Evolutionary conservation across 1,139 yeast species (phyloP).

Genomic region (Magnusiomyces paraingens): DNA sequence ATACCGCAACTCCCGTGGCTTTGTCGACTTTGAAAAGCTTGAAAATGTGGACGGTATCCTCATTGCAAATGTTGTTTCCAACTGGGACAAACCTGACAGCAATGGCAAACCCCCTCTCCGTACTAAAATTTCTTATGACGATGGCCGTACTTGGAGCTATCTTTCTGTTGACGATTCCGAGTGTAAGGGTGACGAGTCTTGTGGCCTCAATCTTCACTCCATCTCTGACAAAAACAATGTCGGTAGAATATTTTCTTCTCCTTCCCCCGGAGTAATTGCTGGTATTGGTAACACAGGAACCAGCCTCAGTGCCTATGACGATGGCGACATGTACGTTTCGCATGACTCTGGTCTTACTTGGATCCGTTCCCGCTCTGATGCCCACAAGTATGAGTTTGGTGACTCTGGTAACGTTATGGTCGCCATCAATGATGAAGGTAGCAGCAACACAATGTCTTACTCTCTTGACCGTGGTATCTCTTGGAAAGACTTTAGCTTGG

Average conservation of each 20-base stretch:
- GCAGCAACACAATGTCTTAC: constrained; percentile 35
- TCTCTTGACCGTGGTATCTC: constrained; percentile 71
- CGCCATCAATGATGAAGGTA: constrained; percentile 44
- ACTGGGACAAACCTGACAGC: constrained; percentile 25
- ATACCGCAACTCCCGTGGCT: constrained; percentile 37
- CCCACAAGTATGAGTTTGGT: constrained; percentile 60
- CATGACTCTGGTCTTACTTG: constrained; percentile 76
- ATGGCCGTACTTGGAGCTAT: constrained; percentile 57
- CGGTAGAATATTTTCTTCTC: constrained; percentile 52
- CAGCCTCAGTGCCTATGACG: constrained; percentile 22
- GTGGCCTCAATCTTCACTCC: constrained; percentile 53
- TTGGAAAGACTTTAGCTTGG: constrained; percentile 53
- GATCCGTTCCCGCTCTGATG: constrained; percentile 50
- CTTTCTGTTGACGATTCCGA: constrained; percentile 44
- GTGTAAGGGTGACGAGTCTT: constrained; percentile 37
- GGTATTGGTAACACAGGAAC: constrained; percentile 39
- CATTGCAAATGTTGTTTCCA: constrained; percentile 44
- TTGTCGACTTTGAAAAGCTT: constrained; percentile 43
- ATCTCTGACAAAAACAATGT: constrained; percentile 48
- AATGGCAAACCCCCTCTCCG: constrained; percentile 19
- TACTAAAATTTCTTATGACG: constrained; percentile 52
- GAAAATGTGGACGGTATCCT: constrained; percentile 66
- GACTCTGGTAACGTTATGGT: constrained; percentile 74
- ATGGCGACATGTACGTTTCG: constrained; percentile 47
- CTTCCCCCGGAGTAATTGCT: constrained; percentile 67